phyloP scores from a whole-genome alignment of 75 land plant genomes.

The Selaginella moellendorffii region DNA sequence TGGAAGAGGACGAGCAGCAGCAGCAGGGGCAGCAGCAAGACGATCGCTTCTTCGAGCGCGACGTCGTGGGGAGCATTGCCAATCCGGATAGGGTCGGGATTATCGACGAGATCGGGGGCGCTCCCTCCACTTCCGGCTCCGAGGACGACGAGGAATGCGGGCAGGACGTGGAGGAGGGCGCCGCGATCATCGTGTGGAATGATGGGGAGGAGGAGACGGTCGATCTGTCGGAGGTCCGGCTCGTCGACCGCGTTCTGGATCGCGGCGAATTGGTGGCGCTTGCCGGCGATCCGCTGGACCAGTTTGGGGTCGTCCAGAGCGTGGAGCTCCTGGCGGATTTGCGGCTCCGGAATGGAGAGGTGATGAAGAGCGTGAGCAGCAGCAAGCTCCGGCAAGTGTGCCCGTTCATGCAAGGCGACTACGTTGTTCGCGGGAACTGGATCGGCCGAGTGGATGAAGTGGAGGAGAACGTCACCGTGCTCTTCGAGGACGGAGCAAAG shows the following conservation, averaged over 20 bases:
- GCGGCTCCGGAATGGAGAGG: slow-evolving; percentile 32
- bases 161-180: slow-evolving; percentile 28
- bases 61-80: slow-evolving; percentile 41
- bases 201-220: slow-evolving; percentile 46
- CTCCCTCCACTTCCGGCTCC: slow-evolving; percentile 27
- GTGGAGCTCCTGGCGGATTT: slow-evolving; percentile 63
- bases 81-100: slow-evolving; percentile 43
- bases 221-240: slow-evolving; percentile 33
- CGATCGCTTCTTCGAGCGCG: slow-evolving; percentile 38
- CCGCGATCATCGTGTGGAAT: slow-evolving; percentile 58
- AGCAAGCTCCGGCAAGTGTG: slow-evolving; percentile 46
- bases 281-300: slow-evolving; percentile 63
- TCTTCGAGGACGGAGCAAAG: slow-evolving; percentile 82
- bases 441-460: slow-evolving; percentile 94
- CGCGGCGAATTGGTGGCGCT: slow-evolving; percentile 85
- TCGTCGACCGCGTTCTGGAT: slow-evolving; percentile 66
- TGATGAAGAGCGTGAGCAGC: slow-evolving; percentile 42
- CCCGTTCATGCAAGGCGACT: slow-evolving; percentile 61
- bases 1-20: neutral
- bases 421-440: slow-evolving; percentile 79
- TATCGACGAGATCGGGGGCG: slow-evolving; percentile 80
- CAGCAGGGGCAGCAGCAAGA: slow-evolving; percentile 11
- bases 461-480: slow-evolving; percentile 75
- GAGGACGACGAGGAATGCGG: slow-evolving; percentile 15
- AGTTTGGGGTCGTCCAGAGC: slow-evolving; percentile 57